Percentiles rank a stretch among this genome's conserved stretches.
Evolutionary conservation across 2,329 filamentous ascomycete genomes (phyloP).

Genomic region (Sporothrix pseudoabietina): DNA sequence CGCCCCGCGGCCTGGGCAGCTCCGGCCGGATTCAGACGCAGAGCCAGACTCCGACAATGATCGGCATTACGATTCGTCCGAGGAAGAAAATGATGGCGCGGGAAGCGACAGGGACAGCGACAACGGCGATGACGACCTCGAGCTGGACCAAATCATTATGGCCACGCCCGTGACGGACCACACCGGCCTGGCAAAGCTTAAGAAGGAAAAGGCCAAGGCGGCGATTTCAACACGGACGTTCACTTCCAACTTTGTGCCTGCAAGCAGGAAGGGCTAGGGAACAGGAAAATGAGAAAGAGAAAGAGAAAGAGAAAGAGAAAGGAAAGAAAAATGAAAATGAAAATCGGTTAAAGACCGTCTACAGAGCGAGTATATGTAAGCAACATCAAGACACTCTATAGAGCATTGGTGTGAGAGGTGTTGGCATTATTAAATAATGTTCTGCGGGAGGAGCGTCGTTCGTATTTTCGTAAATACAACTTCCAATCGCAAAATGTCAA

Average conservation of each 20-base stretch:
- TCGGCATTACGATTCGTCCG: slow-evolving; percentile 27
- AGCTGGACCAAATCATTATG: slow-evolving; percentile 91
- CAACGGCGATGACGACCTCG: slow-evolving; percentile 66
- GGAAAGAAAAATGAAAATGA: neutral
- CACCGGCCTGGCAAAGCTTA: slow-evolving; percentile 64
- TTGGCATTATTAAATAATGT: neutral
- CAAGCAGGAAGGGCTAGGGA: slow-evolving; percentile 48
- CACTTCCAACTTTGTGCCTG: slow-evolving; percentile 52
- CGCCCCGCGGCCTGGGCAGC: slow-evolving; percentile 61
- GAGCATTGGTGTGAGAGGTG: neutral
- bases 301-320: no score
- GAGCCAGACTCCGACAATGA: slow-evolving; percentile 71
- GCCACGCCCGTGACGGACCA: slow-evolving; percentile 87
- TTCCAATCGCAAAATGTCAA: neutral
- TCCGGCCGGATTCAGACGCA: slow-evolving; percentile 64
- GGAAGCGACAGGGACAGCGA: slow-evolving; percentile 41
- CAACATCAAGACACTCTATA: neutral
- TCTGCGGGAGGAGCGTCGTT: neutral
- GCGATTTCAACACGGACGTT: slow-evolving; percentile 55
- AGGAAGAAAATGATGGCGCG: neutral
- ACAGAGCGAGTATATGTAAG: neutral
- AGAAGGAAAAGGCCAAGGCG: slow-evolving; percentile 56
- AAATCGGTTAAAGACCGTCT: neutral
- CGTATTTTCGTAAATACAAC: neutral
- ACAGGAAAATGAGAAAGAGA: neutral